Conservation (phyloP, 2,329 filamentous ascomycete genomes). For the Botrytis aclada region DNA sequence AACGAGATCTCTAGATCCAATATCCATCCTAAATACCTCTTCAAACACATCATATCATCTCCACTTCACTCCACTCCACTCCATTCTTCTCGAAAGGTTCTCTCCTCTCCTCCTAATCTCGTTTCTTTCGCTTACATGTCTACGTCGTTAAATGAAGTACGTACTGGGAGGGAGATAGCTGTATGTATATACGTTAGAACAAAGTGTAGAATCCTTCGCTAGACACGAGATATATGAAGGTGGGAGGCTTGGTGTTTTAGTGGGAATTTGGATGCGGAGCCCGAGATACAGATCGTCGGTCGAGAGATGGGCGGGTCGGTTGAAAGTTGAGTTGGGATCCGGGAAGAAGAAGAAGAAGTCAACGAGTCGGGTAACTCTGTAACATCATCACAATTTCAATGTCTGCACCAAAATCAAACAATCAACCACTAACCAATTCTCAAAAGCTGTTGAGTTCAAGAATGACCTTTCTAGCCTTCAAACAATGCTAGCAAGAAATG, state of each 20-base stretch:
- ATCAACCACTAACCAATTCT: not conserved
- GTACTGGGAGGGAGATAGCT: not conserved
- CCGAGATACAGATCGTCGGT: not conserved
- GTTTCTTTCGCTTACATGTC: not conserved
- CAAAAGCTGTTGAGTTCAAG: not conserved
- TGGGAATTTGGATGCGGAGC: not conserved
- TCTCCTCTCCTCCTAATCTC: not conserved
- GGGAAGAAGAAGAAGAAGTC: not conserved
- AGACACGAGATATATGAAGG: not conserved
- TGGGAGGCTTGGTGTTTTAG: not conserved
- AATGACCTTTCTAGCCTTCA: not conserved
- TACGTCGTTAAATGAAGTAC: fast-evolving
- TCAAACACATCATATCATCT: not conserved
- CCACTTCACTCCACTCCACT: not conserved
- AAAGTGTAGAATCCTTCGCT: not conserved
- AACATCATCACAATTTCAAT: not conserved
- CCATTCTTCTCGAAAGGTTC: not conserved
- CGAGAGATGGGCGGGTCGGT: not conserved
- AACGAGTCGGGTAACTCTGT: too few relatives aligned
- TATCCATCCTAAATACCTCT: not conserved
- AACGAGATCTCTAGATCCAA: too few relatives aligned
- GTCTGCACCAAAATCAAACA: not conserved
- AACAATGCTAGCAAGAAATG: not conserved
- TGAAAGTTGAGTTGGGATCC: not conserved
- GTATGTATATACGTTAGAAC: not conserved